Conservation (phyloP, 306 rosid species). For the Acacia melanoxylon region DNA sequence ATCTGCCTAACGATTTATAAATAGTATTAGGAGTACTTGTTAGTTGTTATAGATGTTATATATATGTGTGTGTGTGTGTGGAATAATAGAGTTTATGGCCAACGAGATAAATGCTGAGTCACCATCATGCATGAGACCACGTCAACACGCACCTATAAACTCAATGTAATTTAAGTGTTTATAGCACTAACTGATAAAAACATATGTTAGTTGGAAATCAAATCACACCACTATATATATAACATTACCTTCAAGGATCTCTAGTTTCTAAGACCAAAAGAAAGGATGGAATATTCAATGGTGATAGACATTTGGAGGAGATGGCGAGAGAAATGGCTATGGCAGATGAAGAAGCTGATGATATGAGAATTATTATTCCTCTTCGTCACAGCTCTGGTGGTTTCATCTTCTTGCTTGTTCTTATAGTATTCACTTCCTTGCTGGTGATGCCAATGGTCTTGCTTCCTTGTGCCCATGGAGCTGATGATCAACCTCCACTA, state of each 20-base stretch:
- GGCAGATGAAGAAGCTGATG: not conserved
- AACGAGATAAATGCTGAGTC: not conserved
- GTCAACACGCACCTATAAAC: not conserved
- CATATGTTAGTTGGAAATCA: not conserved
- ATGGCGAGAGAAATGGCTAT: not conserved
- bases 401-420: not conserved
- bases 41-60: too few species aligned
- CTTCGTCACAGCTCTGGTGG: not conserved
- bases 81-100: too few species aligned
- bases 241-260: not conserved
- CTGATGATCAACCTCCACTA: not conserved
- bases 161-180: not conserved
- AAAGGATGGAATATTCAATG: too few species aligned
- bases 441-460: not conserved
- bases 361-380: not conserved
- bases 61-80: too few species aligned
- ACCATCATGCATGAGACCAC: not conserved
- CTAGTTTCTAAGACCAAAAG: not conserved
- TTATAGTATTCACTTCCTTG: not conserved
- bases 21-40: too few species aligned
- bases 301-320: not conserved
- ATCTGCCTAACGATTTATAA: too few species aligned
- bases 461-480: conserved; percentile 7
- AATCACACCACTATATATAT: not conserved
- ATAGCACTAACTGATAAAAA: not conserved